Evolutionary conservation across 805 yeast species (phyloP).

Genomic region (Saccharomycopsis schoenii): DNA sequence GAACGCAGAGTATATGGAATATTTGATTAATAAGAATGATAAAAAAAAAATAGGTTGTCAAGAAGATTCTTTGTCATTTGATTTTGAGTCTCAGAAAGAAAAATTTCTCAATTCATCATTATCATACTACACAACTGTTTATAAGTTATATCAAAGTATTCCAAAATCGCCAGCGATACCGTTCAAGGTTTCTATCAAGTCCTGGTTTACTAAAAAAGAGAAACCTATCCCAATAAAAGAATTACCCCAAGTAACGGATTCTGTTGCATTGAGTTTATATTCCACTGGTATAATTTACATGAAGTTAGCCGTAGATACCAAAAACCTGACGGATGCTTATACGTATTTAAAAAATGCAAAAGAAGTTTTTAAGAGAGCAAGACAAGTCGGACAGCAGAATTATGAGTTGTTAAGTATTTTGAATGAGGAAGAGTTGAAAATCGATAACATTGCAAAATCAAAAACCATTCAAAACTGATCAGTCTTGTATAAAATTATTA

Average conservation of each 20-base stretch:
- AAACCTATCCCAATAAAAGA: not conserved
- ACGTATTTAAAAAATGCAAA: not conserved
- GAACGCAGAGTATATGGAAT: slow-evolving; percentile 55
- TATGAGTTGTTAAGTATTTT: not conserved
- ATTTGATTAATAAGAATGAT: slow-evolving; percentile 32
- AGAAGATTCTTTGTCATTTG: not conserved
- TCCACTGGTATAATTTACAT: slow-evolving; percentile 3
- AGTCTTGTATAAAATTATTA: no score
- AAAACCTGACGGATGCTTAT: not conserved
- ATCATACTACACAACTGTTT: not conserved
- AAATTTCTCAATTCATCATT: not conserved
- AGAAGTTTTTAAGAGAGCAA: not conserved
- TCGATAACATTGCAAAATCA: not conserved
- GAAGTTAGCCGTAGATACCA: not conserved
- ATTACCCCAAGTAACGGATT: not conserved
- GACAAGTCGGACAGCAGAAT: not conserved
- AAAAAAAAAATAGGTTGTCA: not conserved
- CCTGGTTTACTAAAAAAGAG: not conserved
- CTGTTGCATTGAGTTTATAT: not conserved
- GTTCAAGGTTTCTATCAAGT: not conserved
- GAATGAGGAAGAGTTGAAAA: not conserved
- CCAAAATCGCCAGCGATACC: not conserved
- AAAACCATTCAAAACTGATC: not conserved
- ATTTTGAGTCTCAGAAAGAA: not conserved
- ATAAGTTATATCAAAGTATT: not conserved